Evolutionary conservation across 306 rosid species (phyloP).

Genomic region (Cucurbita moschata): DNA sequence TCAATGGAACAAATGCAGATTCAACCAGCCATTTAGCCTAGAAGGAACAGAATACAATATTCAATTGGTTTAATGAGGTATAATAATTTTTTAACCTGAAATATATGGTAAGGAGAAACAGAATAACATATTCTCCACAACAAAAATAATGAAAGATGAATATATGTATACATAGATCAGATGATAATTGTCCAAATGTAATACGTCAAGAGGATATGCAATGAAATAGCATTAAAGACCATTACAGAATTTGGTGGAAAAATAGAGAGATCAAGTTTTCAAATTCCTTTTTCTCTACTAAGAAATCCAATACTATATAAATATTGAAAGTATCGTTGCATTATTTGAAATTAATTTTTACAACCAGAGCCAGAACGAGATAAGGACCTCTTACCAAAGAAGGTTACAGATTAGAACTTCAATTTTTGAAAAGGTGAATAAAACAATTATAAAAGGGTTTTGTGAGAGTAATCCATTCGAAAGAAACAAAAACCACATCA

Average conservation of each 20-base stretch:
- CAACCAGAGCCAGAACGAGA: not conserved
- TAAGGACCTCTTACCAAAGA: not conserved
- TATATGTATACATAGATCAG: not conserved
- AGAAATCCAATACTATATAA: not conserved
- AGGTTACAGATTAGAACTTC: not conserved
- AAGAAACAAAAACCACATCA: not conserved
- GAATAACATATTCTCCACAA: not conserved
- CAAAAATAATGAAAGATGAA: not conserved
- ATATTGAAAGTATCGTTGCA: not conserved
- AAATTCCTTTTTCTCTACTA: not conserved
- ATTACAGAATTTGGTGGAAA: not conserved
- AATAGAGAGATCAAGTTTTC: not conserved
- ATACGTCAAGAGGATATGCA: not conserved
- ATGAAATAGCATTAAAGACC: not conserved
- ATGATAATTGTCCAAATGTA: not conserved
- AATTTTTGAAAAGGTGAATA: not conserved
- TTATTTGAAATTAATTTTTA: not conserved
- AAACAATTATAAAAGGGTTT: not conserved
- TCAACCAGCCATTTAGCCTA: conserved; percentile 98
- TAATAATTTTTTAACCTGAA: not conserved
- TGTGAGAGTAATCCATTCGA: not conserved
- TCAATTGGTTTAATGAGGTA: not conserved
- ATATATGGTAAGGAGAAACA: not conserved
- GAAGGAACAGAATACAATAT: not conserved
- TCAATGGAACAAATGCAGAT: conserved; percentile 61